These are phyloP conservation scores for Amaranthus palmeri DNA, from an alignment of 148 eudicot genomes.

Conservation along the genomic window DNA sequence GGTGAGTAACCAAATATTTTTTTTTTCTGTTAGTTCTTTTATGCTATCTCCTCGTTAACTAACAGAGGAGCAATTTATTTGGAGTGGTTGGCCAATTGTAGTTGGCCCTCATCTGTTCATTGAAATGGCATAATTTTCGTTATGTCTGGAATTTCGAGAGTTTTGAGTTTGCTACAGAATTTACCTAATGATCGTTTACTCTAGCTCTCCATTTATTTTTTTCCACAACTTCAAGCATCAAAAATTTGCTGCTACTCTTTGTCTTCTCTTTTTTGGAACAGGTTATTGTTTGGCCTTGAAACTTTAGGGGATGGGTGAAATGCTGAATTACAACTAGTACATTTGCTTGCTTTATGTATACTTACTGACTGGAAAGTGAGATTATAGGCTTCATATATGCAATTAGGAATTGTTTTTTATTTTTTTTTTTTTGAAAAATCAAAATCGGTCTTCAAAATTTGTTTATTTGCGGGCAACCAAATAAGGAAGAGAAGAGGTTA, in stretches of 20 bases:
- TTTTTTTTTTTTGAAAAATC: background rate
- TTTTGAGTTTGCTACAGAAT: background rate
- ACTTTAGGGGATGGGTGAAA: too few species aligned
- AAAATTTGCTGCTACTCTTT: background rate
- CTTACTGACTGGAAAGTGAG: background rate
- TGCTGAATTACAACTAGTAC: too few species aligned
- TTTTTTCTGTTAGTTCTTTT: background rate
- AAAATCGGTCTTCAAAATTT: background rate
- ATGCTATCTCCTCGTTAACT: background rate
- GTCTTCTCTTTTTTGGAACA: background rate
- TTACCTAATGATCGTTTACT: background rate
- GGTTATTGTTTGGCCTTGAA: background rate
- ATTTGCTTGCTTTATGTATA: too few species aligned
- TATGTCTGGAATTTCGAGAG: background rate
- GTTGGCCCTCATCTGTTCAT: background rate
- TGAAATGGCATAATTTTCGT: background rate
- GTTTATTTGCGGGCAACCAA: background rate
- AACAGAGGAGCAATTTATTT: background rate
- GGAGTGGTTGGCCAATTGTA: background rate
- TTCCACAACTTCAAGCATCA: background rate
- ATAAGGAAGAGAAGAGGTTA: too few species aligned
- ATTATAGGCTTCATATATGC: background rate
- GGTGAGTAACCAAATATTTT: conserved; percentile 45
- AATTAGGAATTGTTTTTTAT: background rate
- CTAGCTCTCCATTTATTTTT: background rate